A percentile compares a stretch with the other conserved stretches of the same genome.
These are phyloP conservation scores for Pseudisothecium myosuroides DNA, from an alignment of 225 moss, liverwort and hornwort species.

Conservation along the genomic window DNA sequence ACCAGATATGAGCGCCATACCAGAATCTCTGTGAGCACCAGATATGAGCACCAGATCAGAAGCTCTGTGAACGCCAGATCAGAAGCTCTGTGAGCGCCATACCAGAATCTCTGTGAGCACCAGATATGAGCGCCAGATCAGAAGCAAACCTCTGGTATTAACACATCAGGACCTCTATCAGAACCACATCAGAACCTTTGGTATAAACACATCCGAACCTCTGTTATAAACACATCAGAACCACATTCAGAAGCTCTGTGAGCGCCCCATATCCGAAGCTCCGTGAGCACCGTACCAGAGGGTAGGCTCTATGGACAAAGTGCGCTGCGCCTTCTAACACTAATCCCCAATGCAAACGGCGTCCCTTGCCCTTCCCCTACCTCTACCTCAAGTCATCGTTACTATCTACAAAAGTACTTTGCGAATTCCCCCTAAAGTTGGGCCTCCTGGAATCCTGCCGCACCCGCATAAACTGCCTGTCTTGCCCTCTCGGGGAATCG, in stretches of 20 bases:
- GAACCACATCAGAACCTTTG: not conserved
- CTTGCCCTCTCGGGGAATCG: constrained; percentile 14
- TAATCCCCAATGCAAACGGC: not conserved
- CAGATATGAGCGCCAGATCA: not conserved
- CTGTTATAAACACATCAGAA: not conserved
- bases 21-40: not conserved
- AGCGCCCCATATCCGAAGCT: not conserved
- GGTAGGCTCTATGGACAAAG: not conserved
- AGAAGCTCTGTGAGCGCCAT: not conserved
- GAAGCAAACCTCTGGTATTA: not conserved
- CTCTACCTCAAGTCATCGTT: constrained; percentile 24
- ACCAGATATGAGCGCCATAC: not conserved
- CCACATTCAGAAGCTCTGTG: not conserved
- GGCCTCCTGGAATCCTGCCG: constrained; percentile 16
- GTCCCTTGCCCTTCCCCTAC: not conserved
- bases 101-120: not conserved
- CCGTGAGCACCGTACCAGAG: not conserved
- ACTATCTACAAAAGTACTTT: constrained; percentile 9
- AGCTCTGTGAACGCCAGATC: not conserved
- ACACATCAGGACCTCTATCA: not conserved
- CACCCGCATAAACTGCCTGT: constrained; percentile 16
- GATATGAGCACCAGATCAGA: not conserved
- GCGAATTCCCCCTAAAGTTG: not conserved
- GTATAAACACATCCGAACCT: not conserved
- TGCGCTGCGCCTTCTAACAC: not conserved